Evolutionary conservation across 768 basidiomycete genomes (phyloP).

Genomic region (Xanthoconium stramineum): DNA sequence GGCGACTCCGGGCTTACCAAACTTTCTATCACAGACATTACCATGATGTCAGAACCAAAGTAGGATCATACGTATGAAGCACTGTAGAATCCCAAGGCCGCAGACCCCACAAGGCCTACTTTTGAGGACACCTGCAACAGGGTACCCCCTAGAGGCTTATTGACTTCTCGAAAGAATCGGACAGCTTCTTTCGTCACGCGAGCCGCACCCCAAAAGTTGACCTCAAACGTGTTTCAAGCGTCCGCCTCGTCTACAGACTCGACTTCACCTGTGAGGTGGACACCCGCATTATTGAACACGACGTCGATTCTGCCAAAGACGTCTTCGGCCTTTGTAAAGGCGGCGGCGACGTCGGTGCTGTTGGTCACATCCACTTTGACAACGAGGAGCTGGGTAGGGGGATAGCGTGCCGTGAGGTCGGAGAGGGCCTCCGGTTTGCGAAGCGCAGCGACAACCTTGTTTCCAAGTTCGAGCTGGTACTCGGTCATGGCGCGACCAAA

Average conservation of each 20-base stretch:
- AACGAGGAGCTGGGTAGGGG: constrained; percentile 27
- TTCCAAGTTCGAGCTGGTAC: constrained; percentile 33
- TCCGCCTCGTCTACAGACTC: constrained; percentile 32
- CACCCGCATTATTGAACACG: constrained; percentile 37
- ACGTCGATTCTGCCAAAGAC: constrained; percentile 36
- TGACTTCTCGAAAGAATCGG: constrained; percentile 33
- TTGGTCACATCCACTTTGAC: constrained; percentile 34
- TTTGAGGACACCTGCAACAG: constrained; percentile 38
- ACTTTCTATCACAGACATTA: constrained; percentile 8
- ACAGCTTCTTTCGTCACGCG: constrained; percentile 31
- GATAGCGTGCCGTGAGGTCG: constrained; percentile 20
- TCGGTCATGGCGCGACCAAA: constrained; percentile 37
- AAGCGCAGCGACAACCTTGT: constrained; percentile 42
- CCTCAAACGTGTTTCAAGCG: constrained; percentile 36
- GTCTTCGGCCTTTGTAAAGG: constrained; percentile 25
- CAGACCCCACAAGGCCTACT: constrained; percentile 25
- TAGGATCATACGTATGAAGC: constrained; percentile 22
- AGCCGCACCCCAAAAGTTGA: constrained; percentile 7
- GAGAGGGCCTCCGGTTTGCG: constrained; percentile 35
- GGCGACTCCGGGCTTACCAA: constrained; percentile 3
- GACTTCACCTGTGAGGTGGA: constrained; percentile 28
- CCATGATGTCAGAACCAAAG: neutral
- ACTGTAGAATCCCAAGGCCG: constrained; percentile 19
- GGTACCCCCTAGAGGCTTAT: constrained; percentile 36
- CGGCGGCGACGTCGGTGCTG: constrained; percentile 19